Evolutionary conservation across 768 basidiomycete genomes (phyloP).

Genomic region (Scleroderma citrinum): DNA sequence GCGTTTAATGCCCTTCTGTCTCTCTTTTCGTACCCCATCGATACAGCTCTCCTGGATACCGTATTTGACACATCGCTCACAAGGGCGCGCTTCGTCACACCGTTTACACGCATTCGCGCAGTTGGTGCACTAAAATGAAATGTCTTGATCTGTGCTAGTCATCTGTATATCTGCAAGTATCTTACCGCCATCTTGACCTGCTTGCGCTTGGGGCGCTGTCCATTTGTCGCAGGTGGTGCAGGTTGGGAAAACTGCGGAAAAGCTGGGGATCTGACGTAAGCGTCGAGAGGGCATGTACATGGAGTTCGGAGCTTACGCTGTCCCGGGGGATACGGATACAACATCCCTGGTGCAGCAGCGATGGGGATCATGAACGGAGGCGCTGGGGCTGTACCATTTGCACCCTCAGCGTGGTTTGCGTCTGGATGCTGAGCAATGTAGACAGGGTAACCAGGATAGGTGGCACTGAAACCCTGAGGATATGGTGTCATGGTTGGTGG

Average conservation of each 20-base stretch:
- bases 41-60: slow-evolving; percentile 50
- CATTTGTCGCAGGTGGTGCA: slow-evolving; percentile 16
- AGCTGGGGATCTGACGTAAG: slow-evolving; percentile 20
- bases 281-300: neutral
- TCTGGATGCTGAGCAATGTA: slow-evolving; percentile 29
- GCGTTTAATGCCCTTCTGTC: slow-evolving; percentile 55
- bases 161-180: slow-evolving; percentile 5
- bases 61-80: slow-evolving; percentile 59
- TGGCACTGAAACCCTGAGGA: slow-evolving; percentile 19
- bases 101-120: slow-evolving; percentile 54
- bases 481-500: slow-evolving; percentile 24
- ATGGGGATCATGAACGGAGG: slow-evolving; percentile 34
- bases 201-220: slow-evolving; percentile 39
- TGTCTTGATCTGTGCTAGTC: slow-evolving; percentile 1
- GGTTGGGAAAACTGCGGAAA: slow-evolving; percentile 26
- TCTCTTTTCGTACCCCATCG: slow-evolving; percentile 59
- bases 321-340: slow-evolving; percentile 38
- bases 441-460: slow-evolving; percentile 28
- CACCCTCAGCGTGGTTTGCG: slow-evolving; percentile 28
- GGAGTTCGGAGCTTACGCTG: slow-evolving; percentile 26
- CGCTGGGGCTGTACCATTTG: slow-evolving; percentile 22
- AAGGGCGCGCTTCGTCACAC: slow-evolving; percentile 54
- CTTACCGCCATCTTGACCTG: slow-evolving; percentile 57
- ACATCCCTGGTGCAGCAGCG: slow-evolving; percentile 36
- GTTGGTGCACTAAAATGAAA: slow-evolving; percentile 42